These are phyloP conservation scores for Xylaria scruposa DNA, from an alignment of 495 filamentous ascomycete genomes.

Conservation along the genomic window DNA sequence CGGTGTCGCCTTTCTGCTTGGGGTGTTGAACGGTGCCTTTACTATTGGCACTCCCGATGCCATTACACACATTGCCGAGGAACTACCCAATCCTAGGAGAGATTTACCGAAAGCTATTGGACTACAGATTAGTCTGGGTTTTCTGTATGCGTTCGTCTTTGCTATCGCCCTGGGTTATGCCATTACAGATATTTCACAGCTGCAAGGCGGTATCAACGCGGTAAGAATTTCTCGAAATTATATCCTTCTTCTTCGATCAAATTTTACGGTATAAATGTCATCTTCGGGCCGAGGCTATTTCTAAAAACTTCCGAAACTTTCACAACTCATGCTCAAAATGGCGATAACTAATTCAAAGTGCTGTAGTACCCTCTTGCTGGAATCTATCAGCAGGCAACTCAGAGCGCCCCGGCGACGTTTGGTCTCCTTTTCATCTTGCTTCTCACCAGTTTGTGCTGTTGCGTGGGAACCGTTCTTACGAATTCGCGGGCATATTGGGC, in stretches of 20 bases:
- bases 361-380: constrained; percentile 71
- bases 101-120: constrained; percentile 70
- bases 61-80: constrained; percentile 81
- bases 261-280: background rate
- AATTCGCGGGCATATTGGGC: constrained; percentile 88
- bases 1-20: constrained; percentile 79
- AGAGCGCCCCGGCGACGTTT: constrained; percentile 59
- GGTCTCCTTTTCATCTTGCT: constrained; percentile 76
- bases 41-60: constrained; percentile 81
- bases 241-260: background rate
- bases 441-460: constrained; percentile 66
- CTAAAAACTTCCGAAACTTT: background rate
- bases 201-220: constrained; percentile 61
- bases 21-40: constrained; percentile 87
- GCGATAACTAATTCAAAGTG: background rate
- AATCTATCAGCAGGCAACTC: constrained; percentile 81
- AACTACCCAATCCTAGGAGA: constrained; percentile 69
- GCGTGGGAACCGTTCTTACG: constrained; percentile 73
- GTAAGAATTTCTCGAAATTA: background rate
- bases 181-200: constrained; percentile 66
- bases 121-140: constrained; percentile 64
- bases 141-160: constrained; percentile 74
- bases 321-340: background rate
- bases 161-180: constrained; percentile 76
- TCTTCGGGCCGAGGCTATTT: background rate